Evolutionary conservation across 164 flowering plant genomes (phyloP).

Genomic region (Macadamia tetraphylla): DNA sequence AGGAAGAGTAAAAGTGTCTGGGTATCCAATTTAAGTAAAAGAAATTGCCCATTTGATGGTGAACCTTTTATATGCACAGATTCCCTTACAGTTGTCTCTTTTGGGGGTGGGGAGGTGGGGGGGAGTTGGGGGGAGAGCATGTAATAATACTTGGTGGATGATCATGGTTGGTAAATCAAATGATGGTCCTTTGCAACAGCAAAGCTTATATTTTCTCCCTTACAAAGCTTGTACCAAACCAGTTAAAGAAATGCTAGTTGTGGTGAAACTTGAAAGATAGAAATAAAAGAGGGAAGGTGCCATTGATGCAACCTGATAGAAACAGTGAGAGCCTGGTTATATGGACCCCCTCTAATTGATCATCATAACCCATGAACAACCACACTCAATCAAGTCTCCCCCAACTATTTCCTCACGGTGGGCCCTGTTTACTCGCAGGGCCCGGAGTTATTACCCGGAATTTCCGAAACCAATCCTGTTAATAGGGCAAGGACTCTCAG

Average conservation of each 20-base stretch:
- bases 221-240: constrained; percentile 22
- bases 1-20: neutral
- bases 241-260: constrained; percentile 22
- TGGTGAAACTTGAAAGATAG: constrained; percentile 28
- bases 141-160: constrained; percentile 2
- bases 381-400: constrained; percentile 26
- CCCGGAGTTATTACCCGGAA: neutral
- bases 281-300: constrained; percentile 12
- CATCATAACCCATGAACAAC: constrained; percentile 24
- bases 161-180: constrained; percentile 27
- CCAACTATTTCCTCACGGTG: constrained; percentile 14
- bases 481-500: too few species aligned
- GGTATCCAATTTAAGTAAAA: neutral
- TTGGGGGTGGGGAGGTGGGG: too few species aligned
- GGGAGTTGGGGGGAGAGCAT: constrained; percentile 3
- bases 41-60: neutral
- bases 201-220: constrained; percentile 13
- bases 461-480: neutral
- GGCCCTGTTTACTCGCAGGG: constrained; percentile 10
- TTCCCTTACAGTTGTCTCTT: constrained; percentile 11
- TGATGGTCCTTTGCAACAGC: constrained; percentile 14
- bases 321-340: constrained; percentile 50
- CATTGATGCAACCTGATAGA: constrained; percentile 14
- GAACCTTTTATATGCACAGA: constrained; percentile 7
- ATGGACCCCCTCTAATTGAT: constrained; percentile 31